Percentiles rank a stretch among this genome's conserved stretches.
Conservation (phyloP, 352 stramenopile genomes). For the Globisporangium cederbergense region DNA sequence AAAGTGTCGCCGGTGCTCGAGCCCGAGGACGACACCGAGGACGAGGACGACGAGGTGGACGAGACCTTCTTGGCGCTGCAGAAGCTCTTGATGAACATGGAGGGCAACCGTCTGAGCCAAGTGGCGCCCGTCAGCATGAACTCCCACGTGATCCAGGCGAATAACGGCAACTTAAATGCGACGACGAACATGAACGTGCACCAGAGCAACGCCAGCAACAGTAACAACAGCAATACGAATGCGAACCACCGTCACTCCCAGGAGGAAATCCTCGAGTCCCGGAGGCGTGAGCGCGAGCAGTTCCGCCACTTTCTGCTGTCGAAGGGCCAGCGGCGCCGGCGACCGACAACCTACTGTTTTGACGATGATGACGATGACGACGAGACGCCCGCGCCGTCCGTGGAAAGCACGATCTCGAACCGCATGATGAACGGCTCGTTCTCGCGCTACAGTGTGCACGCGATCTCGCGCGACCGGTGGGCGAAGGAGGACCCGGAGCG, state of each 20-base stretch:
- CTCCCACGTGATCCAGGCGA: constrained; percentile 10
- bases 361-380: constrained; percentile 81
- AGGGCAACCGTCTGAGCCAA: constrained; percentile 31
- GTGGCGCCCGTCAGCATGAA: constrained; percentile 15
- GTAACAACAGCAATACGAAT: constrained; percentile 11
- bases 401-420: constrained; percentile 79
- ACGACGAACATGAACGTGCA: constrained; percentile 11
- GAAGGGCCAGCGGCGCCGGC: constrained; percentile 37
- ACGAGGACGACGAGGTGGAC: constrained; percentile 71
- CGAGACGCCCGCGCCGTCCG: constrained; percentile 39
- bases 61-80: constrained; percentile 80
- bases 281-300: constrained; percentile 60
- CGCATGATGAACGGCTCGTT: constrained; percentile 81
- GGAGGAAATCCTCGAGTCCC: constrained; percentile 73
- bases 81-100: constrained; percentile 66
- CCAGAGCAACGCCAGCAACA: constrained; percentile 12
- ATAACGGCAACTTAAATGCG: background rate
- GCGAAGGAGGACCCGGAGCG: constrained; percentile 62
- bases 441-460: constrained; percentile 67
- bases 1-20: constrained; percentile 41
- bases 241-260: constrained; percentile 30
- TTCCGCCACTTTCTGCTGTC: constrained; percentile 64
- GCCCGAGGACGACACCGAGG: constrained; percentile 31
- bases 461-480: constrained; percentile 72
- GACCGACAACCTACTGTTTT: constrained; percentile 43